Percentiles rank a stretch among this genome's conserved stretches.
Conservation (phyloP, 2,329 filamentous ascomycete genomes). For the Delphinella strobiligena region DNA sequence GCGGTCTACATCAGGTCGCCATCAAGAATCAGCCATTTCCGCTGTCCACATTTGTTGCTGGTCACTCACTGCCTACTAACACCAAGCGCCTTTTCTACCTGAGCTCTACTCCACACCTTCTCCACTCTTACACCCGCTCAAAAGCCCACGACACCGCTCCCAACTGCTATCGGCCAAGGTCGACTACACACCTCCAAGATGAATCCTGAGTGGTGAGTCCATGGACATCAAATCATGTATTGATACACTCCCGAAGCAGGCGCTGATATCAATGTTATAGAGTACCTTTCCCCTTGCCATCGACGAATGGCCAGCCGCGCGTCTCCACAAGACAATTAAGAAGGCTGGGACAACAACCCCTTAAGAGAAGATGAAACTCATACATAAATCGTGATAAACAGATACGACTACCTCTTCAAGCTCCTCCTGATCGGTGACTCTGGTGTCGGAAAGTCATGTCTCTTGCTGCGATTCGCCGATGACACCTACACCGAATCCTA, state of each 20-base stretch:
- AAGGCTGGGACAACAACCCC: not conserved
- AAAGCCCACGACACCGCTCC: too few relatives aligned
- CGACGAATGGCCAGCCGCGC: too few relatives aligned
- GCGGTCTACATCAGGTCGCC: too few relatives aligned
- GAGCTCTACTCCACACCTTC: too few relatives aligned
- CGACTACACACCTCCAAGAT: conserved; percentile 42
- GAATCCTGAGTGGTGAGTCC: conserved; percentile 84
- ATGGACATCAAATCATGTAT: too few relatives aligned
- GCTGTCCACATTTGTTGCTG: not conserved
- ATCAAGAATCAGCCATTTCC: not conserved
- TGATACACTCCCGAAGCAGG: too few relatives aligned
- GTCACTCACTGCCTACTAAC: not conserved
- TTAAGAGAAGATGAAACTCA: conserved; percentile 4
- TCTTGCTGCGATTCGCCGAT: conserved; percentile 94
- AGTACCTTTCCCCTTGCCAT: too few relatives aligned
- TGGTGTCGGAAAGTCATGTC: conserved; percentile 98
- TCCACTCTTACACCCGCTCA: too few relatives aligned
- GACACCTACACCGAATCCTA: conserved; percentile 99
- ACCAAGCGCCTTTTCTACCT: not conserved
- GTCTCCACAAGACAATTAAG: not conserved
- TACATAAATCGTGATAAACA: conserved; percentile 29
- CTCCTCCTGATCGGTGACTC: conserved; percentile 99
- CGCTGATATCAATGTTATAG: too few relatives aligned
- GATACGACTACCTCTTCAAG: conserved; percentile 99
- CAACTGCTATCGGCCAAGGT: not conserved